Conservation (phyloP, 2,329 filamentous ascomycete species). For the Epichloe sibirici region DNA sequence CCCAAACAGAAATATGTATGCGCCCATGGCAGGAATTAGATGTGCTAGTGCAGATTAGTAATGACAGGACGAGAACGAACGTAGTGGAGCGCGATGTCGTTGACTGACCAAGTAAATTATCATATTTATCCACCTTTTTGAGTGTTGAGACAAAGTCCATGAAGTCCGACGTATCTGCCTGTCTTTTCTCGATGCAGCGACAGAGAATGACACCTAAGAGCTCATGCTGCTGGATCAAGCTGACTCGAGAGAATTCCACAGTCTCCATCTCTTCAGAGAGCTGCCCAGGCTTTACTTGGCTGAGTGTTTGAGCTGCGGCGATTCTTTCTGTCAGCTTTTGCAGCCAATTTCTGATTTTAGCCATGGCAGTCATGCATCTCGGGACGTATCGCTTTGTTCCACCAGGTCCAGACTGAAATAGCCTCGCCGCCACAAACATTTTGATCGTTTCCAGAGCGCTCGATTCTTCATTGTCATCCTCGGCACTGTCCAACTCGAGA, state of each 20-base stretch:
- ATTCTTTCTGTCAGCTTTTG: constrained; percentile 63
- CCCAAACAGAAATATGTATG: constrained; percentile 66
- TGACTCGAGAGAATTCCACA: constrained; percentile 67
- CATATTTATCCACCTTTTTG: constrained; percentile 63
- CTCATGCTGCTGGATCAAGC: constrained; percentile 82
- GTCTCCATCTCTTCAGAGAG: constrained; percentile 58
- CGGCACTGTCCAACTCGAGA: constrained; percentile 47
- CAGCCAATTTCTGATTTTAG: constrained; percentile 64
- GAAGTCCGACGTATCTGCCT: constrained; percentile 61
- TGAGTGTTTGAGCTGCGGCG: constrained; percentile 63
- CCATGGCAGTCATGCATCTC: constrained; percentile 67
- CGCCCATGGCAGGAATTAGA: constrained; percentile 66
- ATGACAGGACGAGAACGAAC: constrained; percentile 3
- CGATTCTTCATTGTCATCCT: constrained; percentile 40
- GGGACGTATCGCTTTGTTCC: constrained; percentile 51
- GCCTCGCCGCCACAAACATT: constrained; percentile 21
- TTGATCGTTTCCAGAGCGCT: constrained; percentile 21
- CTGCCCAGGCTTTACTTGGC: constrained; percentile 41
- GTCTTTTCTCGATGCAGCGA: constrained; percentile 64
- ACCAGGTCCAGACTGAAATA: constrained; percentile 21
- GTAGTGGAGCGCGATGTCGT: not conserved
- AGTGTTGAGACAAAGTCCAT: constrained; percentile 55
- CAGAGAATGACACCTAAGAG: constrained; percentile 69
- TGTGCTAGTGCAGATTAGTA: constrained; percentile 42
- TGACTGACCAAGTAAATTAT: constrained; percentile 42